A percentile compares a stretch with the other conserved stretches of the same genome.
Conservation (phyloP, 495 filamentous ascomycete genomes). For the Tuber borchii region DNA sequence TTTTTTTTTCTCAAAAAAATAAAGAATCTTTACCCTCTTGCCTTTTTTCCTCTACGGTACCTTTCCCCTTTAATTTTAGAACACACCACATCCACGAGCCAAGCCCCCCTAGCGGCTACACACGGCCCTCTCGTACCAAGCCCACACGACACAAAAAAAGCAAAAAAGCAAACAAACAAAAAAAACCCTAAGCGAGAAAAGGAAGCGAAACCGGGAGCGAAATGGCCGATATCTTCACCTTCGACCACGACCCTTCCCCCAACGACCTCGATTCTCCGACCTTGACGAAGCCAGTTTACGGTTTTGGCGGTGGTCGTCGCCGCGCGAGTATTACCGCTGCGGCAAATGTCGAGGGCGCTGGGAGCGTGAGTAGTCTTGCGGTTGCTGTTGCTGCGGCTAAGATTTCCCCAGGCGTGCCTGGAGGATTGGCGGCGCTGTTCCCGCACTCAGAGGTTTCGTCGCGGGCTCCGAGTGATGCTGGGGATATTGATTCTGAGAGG, state of each 20-base stretch:
- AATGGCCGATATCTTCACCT: conserved; percentile 17
- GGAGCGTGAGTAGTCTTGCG: conserved; percentile 28
- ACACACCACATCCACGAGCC: neutral
- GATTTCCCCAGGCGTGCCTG: conserved; percentile 9
- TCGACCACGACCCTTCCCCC: conserved; percentile 8
- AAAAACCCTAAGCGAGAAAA: neutral
- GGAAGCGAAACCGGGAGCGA: neutral
- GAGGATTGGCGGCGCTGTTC: conserved; percentile 33
- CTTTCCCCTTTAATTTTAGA: conserved; percentile 4
- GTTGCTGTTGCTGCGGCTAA: conserved; percentile 27
- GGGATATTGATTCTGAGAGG: conserved; percentile 19
- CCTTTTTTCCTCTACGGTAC: neutral
- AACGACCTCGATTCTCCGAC: conserved; percentile 6
- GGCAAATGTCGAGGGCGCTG: conserved; percentile 23
- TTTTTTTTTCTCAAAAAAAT: neutral
- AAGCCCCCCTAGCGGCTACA: neutral
- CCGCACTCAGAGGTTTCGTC: conserved; percentile 34
- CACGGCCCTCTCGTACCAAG: neutral
- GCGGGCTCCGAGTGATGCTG: conserved; percentile 32
- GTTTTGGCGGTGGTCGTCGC: conserved; percentile 33
- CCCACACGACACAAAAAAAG: neutral
- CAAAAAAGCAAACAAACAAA: conserved; percentile 4
- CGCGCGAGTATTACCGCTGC: conserved; percentile 34
- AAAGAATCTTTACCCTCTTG: neutral
- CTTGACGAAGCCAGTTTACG: conserved; percentile 25